Conservation (phyloP, 768 basidiomycete species). For the Phaeotremella fagi region DNA sequence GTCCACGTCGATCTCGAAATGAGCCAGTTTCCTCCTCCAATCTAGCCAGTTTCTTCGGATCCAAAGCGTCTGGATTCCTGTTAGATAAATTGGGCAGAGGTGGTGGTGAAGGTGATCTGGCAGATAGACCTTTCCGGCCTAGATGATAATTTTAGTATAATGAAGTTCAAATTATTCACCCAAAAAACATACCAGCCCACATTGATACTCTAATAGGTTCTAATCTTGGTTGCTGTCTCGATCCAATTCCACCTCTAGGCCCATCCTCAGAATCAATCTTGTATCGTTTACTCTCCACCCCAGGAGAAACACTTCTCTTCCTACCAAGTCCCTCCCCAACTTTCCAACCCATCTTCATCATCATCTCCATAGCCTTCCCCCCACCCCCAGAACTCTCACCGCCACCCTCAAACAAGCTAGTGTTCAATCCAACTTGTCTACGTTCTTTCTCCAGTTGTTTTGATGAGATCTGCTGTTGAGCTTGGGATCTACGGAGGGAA, state of each 20-base stretch:
- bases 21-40: constrained; percentile 32
- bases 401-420: constrained; percentile 34
- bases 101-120: constrained; percentile 38
- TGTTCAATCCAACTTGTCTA: constrained; percentile 34
- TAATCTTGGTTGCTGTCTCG: neutral
- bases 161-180: neutral
- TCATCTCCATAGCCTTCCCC: constrained; percentile 46
- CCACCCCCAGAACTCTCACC: constrained; percentile 7
- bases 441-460: constrained; percentile 36
- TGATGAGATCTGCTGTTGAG: constrained; percentile 23
- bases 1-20: constrained; percentile 34
- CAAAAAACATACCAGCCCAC: constrained; percentile 14
- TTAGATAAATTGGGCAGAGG: constrained; percentile 13
- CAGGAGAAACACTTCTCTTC: constrained; percentile 20
- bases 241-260: constrained; percentile 29
- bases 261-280: constrained; percentile 1
- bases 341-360: constrained; percentile 49
- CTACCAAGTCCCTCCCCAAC: constrained; percentile 44
- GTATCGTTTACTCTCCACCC: neutral
- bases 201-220: constrained; percentile 39
- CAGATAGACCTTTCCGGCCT: constrained; percentile 35
- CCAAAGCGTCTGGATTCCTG: constrained; percentile 33
- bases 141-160: neutral
- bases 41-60: constrained; percentile 26
- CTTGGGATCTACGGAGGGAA: constrained; percentile 22